These are phyloP conservation scores for Salinomyces thailandicus DNA, from an alignment of 2,329 filamentous ascomycete species.

Conservation along the genomic window DNA sequence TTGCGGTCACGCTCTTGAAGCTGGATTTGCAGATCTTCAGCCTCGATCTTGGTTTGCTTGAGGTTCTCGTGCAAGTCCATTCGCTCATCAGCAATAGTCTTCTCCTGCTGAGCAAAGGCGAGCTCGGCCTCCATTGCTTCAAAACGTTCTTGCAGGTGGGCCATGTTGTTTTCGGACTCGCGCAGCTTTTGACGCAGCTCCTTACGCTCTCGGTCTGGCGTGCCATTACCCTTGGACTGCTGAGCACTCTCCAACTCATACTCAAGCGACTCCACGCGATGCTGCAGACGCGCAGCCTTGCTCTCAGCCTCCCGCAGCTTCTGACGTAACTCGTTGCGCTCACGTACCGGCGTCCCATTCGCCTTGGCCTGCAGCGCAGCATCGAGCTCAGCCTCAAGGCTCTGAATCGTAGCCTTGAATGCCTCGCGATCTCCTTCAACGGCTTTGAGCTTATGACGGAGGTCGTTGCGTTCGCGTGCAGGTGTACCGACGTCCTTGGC, in stretches of 20 bases:
- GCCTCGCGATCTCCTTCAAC: constrained; percentile 23
- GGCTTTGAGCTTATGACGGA: constrained; percentile 22
- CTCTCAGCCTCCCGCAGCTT: constrained; percentile 26
- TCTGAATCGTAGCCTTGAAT: constrained; percentile 25
- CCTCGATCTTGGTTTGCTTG: constrained; percentile 48
- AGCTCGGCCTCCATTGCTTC: constrained; percentile 49
- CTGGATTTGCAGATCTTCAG: constrained; percentile 53
- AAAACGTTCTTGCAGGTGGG: constrained; percentile 42
- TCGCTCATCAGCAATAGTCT: constrained; percentile 44
- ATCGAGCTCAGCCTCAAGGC: constrained; percentile 28
- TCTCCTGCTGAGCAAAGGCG: constrained; percentile 43
- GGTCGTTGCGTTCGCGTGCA: constrained; percentile 26
- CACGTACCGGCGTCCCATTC: constrained; percentile 25
- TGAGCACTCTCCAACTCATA: constrained; percentile 1
- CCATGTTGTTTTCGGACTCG: constrained; percentile 26
- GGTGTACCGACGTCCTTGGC: constrained; percentile 30
- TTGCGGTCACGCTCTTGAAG: constrained; percentile 58
- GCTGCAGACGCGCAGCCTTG: constrained; percentile 35
- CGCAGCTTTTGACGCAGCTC: constrained; percentile 25
- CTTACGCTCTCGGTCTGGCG: constrained; percentile 25
- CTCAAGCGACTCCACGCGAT: constrained; percentile 47
- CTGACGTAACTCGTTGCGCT: constrained; percentile 25
- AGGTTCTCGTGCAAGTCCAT: constrained; percentile 51
- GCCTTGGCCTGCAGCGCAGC: constrained; percentile 19
- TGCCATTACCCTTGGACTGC: constrained; percentile 15